Evolutionary conservation across 208 protist species (phyloP), one percentile per base, ranked within the genome.

Genomic region (Leishmania braziliensis): DNA sequence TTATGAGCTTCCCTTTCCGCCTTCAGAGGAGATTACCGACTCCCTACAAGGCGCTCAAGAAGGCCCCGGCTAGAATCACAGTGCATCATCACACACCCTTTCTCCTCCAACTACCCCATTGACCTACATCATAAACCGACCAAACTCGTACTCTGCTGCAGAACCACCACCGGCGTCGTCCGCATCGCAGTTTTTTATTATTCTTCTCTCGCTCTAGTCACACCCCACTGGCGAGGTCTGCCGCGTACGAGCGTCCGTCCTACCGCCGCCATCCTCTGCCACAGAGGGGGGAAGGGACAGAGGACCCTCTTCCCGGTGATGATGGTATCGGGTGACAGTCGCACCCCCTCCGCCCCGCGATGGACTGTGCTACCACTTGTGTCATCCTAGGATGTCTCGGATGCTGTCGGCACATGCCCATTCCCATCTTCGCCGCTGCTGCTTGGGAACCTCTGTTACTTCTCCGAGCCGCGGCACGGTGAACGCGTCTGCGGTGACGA

Each of bases 341-440:
- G 75, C 36, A 79, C 66, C 9, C 39, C 75, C n/a, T 54, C 68
- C 5, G 66, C 68, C 43, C 58, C 71, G 68, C 81, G 81, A 16
- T 80, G 81, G 69, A 46, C 75, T 5, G 36, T 50, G 20, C 48
- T 77, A 18, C 75, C 81, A 18, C 48, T 58, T 16, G 50, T 80
- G 5, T 66, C 68, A 9, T 84, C 71, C 56, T 53, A 23, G 46
- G 75, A 60, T 46, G 48, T 5, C 16, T 23, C 5, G 5, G 56
- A 77, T 48, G 56, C 12, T 58, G 56, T 29, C 48, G n/a, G 72
- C 33, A 26, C 48, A 33, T 23, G 29, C 16, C 33, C n/a, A 29
- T n/a, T 36, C 16, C 12, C 72, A 43, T 1, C 23, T 29, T 23
- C 53, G 33, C 36, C 51, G 43, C 62, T 84, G 54, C 54, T 84